Conservation (phyloP, 148 eudicot species). For the Persicaria maculosa region DNA sequence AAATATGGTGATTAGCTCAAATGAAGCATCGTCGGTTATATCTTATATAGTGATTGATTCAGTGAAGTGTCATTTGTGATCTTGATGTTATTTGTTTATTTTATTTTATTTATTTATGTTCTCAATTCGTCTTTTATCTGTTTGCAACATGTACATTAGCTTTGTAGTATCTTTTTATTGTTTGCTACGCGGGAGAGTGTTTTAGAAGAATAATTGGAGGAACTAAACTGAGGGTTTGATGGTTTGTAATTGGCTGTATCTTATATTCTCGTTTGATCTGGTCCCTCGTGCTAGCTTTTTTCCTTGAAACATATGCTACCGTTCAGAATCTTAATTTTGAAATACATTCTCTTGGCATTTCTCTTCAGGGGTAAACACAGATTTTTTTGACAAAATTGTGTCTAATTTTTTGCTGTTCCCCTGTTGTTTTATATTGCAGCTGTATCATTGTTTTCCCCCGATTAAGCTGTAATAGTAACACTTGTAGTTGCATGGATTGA, state of each 20-base stretch:
- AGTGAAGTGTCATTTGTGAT: background rate
- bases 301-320: background rate
- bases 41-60: background rate
- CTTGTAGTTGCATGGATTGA: background rate
- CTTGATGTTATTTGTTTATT: background rate
- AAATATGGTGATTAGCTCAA: background rate
- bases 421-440: background rate
- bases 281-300: background rate
- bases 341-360: background rate
- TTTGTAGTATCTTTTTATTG: background rate
- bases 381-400: background rate
- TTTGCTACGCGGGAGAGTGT: background rate
- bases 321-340: background rate
- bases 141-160: background rate
- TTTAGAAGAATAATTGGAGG: background rate
- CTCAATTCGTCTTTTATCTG: background rate
- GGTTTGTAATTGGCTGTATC: background rate
- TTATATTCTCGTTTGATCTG: background rate
- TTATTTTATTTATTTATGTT: background rate
- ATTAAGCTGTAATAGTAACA: background rate
- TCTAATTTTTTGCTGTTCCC: background rate
- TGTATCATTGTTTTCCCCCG: background rate
- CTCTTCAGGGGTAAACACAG: background rate
- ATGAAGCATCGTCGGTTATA: background rate
- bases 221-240: background rate